Evolutionary conservation across 1,284 basidiomycete species (phyloP), one percentile per base, ranked within the genome.

Genomic region (Tilletia horrida): DNA sequence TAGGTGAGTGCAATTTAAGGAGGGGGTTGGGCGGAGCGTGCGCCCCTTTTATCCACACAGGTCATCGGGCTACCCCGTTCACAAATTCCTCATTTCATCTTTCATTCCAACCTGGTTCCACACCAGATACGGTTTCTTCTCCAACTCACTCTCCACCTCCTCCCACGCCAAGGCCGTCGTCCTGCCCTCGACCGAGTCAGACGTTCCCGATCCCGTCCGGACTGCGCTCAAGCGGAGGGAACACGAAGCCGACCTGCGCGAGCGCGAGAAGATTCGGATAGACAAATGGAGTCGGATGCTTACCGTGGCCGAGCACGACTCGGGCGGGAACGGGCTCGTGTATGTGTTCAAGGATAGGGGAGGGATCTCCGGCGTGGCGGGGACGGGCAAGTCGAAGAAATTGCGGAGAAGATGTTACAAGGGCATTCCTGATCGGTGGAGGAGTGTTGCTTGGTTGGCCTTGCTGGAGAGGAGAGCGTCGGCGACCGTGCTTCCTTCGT

Each of bases 371-470:
- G 70, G 71, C 43, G 62, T 50, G 43, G 66, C 69, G 1, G 67
- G 67, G 40, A 65, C 66, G 50, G 77, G 70, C n/a, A 72, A 74
- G 67, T 68, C 66, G 71, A 67, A 74, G 52, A 77, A 83, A 75
- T 70, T 85, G 23, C 85, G 88, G 50, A 84, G 87, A 71, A 86
- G 95, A 44, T 87, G 90, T 62, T 97, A 91, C 85, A 99, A 99
- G 82, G 96, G 95, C 63, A 88, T 98, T 27, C 96, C 95, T 0
- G 95, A 98, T 82, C 87, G 93, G 55, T 98, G 96, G 95, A 86
- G 96, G 61, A 86, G 88, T 67, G 94, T 91, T 0, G 92, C 90
- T 0, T 99, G 95, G 95, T 90, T 90, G 76, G 86, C 91, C 4
- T 83, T 97, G 70, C 80, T 79, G 6, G 63, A 71, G 25, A 52